Evolutionary conservation across 192 early-diverging fungal species (phyloP).

Genomic region (Coemansia sp.): DNA sequence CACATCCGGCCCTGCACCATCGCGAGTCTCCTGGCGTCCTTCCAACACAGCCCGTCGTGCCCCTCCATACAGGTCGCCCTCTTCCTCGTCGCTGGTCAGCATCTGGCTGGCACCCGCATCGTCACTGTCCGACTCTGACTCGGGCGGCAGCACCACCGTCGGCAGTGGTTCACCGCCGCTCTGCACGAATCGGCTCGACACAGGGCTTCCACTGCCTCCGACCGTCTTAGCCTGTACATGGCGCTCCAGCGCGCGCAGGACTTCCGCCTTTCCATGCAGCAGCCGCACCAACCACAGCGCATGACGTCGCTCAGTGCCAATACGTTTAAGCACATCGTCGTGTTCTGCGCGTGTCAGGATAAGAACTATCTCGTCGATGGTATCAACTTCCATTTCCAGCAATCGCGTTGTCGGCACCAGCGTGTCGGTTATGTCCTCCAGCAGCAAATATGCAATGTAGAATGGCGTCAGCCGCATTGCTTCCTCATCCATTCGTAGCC

Average conservation of each 20-base stretch:
- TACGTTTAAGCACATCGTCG: slow-evolving; percentile 71
- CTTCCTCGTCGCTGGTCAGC: slow-evolving; percentile 54
- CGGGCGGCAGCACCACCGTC: not conserved
- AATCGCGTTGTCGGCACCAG: slow-evolving; percentile 83
- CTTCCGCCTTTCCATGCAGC: slow-evolving; percentile 72
- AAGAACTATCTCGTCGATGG: slow-evolving; percentile 92
- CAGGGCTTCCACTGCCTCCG: not conserved
- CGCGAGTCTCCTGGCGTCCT: not conserved
- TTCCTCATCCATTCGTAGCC: slow-evolving; percentile 43
- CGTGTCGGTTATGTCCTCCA: slow-evolving; percentile 93
- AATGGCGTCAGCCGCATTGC: slow-evolving; percentile 54
- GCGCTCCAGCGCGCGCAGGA: slow-evolving; percentile 69
- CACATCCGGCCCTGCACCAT: slow-evolving; percentile 17
- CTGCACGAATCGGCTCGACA: too few relatives aligned
- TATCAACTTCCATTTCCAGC: slow-evolving; percentile 94
- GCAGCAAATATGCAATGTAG: slow-evolving; percentile 90
- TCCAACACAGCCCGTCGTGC: not conserved
- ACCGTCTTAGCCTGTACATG: slow-evolving; percentile 23
- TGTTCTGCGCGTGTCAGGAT: slow-evolving; percentile 86
- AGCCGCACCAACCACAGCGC: slow-evolving; percentile 70
- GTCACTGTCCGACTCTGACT: slow-evolving; percentile 4
- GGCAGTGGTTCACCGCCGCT: not conserved
- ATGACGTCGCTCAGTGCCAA: slow-evolving; percentile 69
- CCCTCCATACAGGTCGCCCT: slow-evolving; percentile 44
- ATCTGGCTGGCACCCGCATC: slow-evolving; percentile 38